Evolutionary conservation across 31 red algal species (phyloP), one percentile per base, ranked within the genome.

Genomic region (Asparagopsis taxiformis): DNA sequence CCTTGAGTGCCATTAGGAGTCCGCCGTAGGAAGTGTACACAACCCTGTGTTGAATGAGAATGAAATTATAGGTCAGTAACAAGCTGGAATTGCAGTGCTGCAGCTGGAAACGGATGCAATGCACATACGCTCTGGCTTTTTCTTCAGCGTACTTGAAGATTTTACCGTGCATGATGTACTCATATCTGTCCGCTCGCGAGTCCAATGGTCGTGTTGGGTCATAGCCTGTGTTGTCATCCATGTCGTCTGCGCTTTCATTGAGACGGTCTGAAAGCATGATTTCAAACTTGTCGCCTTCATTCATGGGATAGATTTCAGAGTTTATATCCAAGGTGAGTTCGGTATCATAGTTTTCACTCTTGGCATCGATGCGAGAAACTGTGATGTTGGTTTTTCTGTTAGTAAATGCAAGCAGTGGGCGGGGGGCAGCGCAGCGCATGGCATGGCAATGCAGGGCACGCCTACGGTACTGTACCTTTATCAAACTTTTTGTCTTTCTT

Each of bases 141-240:
- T 93, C 90, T 49, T 87, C 84, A 17, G 61, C 32, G 37, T 84
- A 94, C 55, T 94, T 94, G 75, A 88, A 94, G 21, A 94, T 85
- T 65, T 89, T 88, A 13, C 91, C 91, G 72, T 58, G 48, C 91
- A 94, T 94, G 25, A 83, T 85, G 33, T 94, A 94, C 19, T 94
- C 91, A 26, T 62, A 94, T 68, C 31, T 70, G 30, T 89, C 65
- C 13, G 85, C 72, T 4, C 74, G 74, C n/a, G 62, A 56, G 56
- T 39, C 77, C 16, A 77, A 71, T 7, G 71, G 72, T 39, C 68
- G 65, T 3, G 66, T 57, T 2, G 79, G 69, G 55, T 89, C 71
- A 35, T 94, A 94, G 11, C 79, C 72, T 13, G 30, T 55, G 9
- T 48, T 46, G 2, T 82, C 89, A 24, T 59, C 36, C 3, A 54